Conservation (phyloP, 2,329 filamentous ascomycete genomes). For the Biscogniauxia sp. region DNA sequence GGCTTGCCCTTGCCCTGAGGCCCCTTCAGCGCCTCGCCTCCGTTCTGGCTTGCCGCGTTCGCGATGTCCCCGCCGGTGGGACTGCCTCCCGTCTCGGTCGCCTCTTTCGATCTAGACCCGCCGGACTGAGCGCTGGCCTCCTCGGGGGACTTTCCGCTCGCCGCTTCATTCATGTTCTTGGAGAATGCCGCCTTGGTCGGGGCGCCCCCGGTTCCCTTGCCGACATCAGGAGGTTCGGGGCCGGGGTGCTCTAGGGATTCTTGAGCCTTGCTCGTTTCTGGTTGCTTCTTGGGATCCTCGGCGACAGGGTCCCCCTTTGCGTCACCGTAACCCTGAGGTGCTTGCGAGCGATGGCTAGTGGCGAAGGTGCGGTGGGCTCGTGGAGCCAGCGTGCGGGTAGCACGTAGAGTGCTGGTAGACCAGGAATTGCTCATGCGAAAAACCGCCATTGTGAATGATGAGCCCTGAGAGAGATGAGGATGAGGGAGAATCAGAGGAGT, state of each 20-base stretch:
- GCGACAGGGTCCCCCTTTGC: constrained; percentile 36
- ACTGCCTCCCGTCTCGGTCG: constrained; percentile 35
- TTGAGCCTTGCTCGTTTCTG: constrained; percentile 30
- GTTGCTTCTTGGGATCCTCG: constrained; percentile 38
- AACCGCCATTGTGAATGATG: constrained; percentile 24
- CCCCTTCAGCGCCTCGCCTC: constrained; percentile 34
- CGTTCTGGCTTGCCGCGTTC: constrained; percentile 26
- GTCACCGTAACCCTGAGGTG: constrained; percentile 39
- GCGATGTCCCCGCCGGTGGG: constrained; percentile 30
- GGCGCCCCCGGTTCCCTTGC: constrained; percentile 36
- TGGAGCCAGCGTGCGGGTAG: constrained; percentile 19
- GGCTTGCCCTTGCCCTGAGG: constrained; percentile 34
- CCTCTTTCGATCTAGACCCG: constrained; percentile 39
- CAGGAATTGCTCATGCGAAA: constrained; percentile 28
- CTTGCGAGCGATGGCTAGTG: constrained; percentile 17
- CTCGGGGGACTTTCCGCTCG: constrained; percentile 25
- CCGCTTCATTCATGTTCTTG: constrained; percentile 23
- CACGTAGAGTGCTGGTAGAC: constrained; percentile 16
- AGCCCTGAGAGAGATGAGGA: too few species aligned
- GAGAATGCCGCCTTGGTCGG: constrained; percentile 33
- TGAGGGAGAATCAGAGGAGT: not conserved
- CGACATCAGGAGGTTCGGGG: constrained; percentile 38
- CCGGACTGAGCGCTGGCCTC: constrained; percentile 37
- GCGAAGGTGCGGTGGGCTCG: constrained; percentile 23
- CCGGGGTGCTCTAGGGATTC: constrained; percentile 42